Conservation (phyloP, 164 flowering plant genomes). For the Vitis amurensis region DNA sequence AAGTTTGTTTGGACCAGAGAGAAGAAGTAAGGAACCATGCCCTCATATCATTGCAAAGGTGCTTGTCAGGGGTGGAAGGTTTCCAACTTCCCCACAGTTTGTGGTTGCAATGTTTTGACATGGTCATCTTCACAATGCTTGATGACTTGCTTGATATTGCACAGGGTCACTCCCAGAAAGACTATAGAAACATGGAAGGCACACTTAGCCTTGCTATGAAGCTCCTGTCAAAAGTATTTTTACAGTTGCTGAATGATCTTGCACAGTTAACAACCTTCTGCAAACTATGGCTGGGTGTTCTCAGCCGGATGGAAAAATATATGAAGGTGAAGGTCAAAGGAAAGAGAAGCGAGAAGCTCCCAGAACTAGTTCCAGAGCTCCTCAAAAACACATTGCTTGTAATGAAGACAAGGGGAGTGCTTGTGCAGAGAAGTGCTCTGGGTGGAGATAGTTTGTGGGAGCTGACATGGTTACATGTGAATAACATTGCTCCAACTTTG, state of each 20-base stretch:
- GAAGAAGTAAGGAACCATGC: conserved; percentile 64
- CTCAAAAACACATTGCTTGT: conserved; percentile 53
- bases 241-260: conserved; percentile 41
- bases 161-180: conserved; percentile 42
- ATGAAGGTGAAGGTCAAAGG: conserved; percentile 54
- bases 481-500: conserved; percentile 50
- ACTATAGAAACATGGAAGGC: conserved; percentile 57
- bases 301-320: conserved; percentile 47
- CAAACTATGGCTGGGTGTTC: conserved; percentile 56
- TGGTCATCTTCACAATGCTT: conserved; percentile 57
- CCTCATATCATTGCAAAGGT: conserved; percentile 40
- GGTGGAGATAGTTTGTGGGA: conserved; percentile 65
- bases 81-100: conserved; percentile 33
- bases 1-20: conserved; percentile 57
- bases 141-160: conserved; percentile 53
- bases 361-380: conserved; percentile 59
- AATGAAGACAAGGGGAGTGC: conserved; percentile 54
- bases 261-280: conserved; percentile 38
- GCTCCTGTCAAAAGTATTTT: conserved; percentile 47
- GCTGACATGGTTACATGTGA: conserved; percentile 59
- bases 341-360: conserved; percentile 51
- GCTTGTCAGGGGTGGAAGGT: conserved; percentile 48
- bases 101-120: conserved; percentile 61
- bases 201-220: conserved; percentile 43
- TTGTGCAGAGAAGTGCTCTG: conserved; percentile 38